Conservation (phyloP, 1,139 yeast genomes). For the Wickerhamomyces sp. region DNA sequence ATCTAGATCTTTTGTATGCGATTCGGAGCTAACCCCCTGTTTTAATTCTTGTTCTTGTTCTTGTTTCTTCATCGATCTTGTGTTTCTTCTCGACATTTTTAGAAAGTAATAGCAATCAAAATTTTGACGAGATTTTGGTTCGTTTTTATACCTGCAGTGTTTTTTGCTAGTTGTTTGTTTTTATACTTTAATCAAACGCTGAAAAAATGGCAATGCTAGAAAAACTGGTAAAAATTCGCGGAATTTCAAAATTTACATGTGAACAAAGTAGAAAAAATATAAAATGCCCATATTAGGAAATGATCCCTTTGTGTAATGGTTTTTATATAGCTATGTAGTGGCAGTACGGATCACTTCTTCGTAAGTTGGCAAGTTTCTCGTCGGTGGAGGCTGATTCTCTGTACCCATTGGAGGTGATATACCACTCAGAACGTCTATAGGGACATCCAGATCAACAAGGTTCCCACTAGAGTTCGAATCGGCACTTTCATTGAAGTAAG, state of each 20-base stretch:
- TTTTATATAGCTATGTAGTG: not conserved
- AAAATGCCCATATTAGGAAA: not conserved
- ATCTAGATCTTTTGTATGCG: too few relatives aligned
- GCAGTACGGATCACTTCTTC: conserved; percentile 5
- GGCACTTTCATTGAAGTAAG: conserved; percentile 33
- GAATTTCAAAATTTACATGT: too few relatives aligned
- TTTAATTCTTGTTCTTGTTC: not conserved
- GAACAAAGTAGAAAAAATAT: not conserved
- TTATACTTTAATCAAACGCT: not conserved
- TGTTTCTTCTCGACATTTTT: conserved; percentile 12
- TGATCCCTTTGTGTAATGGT: not conserved
- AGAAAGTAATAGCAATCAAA: too few relatives aligned
- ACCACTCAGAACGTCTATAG: conserved; percentile 41
- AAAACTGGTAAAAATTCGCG: too few relatives aligned
- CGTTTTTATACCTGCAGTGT: not conserved
- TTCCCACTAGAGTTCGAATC: conserved; percentile 29
- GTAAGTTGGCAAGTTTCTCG: conserved; percentile 8
- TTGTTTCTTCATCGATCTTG: conserved; percentile 12
- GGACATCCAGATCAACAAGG: conserved; percentile 29
- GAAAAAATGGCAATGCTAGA: too few relatives aligned
- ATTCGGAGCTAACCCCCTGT: not conserved
- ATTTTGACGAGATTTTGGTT: not conserved
- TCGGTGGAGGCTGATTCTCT: conserved; percentile 6
- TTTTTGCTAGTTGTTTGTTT: not conserved
- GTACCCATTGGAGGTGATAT: conserved; percentile 21